Evolutionary conservation across 257 asterid genomes (phyloP).

Genomic region (Salvia rosmarinus): DNA sequence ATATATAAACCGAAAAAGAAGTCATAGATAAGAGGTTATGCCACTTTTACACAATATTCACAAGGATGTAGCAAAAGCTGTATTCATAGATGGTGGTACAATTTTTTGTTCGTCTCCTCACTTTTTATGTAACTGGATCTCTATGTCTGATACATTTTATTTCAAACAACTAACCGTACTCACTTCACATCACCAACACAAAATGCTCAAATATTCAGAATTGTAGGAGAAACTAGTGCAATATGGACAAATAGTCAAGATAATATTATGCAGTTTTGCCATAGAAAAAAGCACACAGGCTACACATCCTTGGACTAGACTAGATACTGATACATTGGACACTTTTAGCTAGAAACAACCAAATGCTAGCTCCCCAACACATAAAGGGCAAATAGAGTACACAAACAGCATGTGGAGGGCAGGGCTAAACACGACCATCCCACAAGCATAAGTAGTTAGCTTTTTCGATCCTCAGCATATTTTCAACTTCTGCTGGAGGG

Average conservation of each 20-base stretch:
- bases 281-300: constrained; percentile 17
- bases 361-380: background rate
- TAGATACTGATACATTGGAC: too few species aligned
- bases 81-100: background rate
- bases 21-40: background rate
- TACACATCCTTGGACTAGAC: constrained; percentile 12
- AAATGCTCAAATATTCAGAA: background rate
- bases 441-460: constrained; percentile 59
- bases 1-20: too few species aligned
- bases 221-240: background rate
- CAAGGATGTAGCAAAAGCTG: too few species aligned
- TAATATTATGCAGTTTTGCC: background rate
- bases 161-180: background rate
- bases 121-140: background rate
- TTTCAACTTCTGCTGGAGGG: constrained; percentile 60
- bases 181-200: background rate
- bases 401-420: background rate
- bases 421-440: constrained; percentile 62
- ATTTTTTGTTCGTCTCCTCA: constrained; percentile 14
- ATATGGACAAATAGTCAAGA: background rate
- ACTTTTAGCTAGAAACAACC: background rate
- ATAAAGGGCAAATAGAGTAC: too few species aligned
- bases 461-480: constrained; percentile 46
- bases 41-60: background rate
- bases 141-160: background rate